Conservation (phyloP, 1,139 yeast genomes). For the Nadsonia commutata region DNA sequence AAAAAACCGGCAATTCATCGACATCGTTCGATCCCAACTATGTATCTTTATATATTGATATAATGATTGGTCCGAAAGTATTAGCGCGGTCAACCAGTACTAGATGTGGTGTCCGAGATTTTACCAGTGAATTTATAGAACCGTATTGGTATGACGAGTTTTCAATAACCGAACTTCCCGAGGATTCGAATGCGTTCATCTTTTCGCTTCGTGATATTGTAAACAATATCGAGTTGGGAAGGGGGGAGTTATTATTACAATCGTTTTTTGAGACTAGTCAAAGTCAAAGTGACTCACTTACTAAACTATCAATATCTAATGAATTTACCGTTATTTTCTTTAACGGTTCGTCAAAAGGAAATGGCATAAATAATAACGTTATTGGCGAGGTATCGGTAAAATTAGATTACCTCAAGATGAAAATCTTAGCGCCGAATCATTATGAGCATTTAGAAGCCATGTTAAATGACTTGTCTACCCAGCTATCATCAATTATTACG, state of each 20-base stretch:
- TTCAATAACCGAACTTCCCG: neutral
- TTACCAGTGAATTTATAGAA: no score
- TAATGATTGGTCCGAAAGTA: neutral
- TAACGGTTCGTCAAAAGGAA: no score
- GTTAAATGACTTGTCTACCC: constrained; percentile 30
- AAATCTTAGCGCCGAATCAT: constrained; percentile 42
- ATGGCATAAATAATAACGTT: no score
- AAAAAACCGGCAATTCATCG: neutral
- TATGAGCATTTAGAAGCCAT: constrained; percentile 41
- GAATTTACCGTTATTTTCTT: no score
- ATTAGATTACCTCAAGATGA: constrained; percentile 39
- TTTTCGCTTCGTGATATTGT: neutral
- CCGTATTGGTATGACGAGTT: neutral
- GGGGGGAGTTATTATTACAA: no score
- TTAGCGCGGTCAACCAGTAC: neutral
- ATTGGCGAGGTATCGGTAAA: constrained; percentile 44
- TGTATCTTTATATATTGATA: neutral
- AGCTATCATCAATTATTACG: constrained; percentile 10
- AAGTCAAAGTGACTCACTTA: no score
- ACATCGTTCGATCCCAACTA: neutral
- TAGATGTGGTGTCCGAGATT: no score
- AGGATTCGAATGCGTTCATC: neutral
- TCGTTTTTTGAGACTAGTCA: no score
- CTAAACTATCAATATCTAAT: no score
- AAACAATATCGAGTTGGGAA: neutral